Base-by-base conservation (phyloP, 1,139 yeast genomes). In the Saccharomyces hybrid region DNA sequence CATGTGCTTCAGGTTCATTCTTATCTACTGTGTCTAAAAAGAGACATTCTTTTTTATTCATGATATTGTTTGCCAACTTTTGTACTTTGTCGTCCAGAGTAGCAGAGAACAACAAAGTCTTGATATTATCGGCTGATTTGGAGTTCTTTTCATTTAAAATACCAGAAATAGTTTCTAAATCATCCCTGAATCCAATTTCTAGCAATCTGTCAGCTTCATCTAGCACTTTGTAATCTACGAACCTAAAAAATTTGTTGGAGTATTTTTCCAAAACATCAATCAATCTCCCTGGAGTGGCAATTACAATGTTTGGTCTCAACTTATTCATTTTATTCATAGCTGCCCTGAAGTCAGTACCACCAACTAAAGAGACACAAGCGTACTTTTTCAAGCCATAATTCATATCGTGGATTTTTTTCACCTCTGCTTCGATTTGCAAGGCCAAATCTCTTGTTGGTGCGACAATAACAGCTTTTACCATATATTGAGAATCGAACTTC, bases 371-470 rank as follows among this genome's bases (percentile, higher is more conserved):
- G 46, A 73, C 70, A 46, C 75, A 72, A 23, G 68, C 63, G 46
- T 73, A 69, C 55, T 73, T 63, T 48, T 68, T 70, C 52, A 73
- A 60, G n/a, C 63, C 67, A 41, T 61, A 60, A 48, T 68, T 65
- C 47, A 62, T 61, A 13, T 60, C 54, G 47, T 63, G 63, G 28
- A 83, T 71, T 60, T 80, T 82, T 51, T 75, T 71, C 53, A 83
- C 74, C 61, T 90, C 96, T 51, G 79, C 79, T 60, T 83, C 81
- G 62, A 88, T 89, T 72, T 91, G 98, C 63, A 81, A 77, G 9
- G 97, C 97, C 63, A 91, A 78, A 71, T 91, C 97, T 74, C 98
- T 82, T 6, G 98, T 90, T 48, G 98, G 98, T 1, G 95, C 86
- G 57, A 91, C 78, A 29, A 91, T 82, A 55, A 91, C 78, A 26